A percentile compares a stretch with the other conserved stretches of the same genome.
Conservation (phyloP, 208 protist species). For the Trypanosomatidae sp. region DNA sequence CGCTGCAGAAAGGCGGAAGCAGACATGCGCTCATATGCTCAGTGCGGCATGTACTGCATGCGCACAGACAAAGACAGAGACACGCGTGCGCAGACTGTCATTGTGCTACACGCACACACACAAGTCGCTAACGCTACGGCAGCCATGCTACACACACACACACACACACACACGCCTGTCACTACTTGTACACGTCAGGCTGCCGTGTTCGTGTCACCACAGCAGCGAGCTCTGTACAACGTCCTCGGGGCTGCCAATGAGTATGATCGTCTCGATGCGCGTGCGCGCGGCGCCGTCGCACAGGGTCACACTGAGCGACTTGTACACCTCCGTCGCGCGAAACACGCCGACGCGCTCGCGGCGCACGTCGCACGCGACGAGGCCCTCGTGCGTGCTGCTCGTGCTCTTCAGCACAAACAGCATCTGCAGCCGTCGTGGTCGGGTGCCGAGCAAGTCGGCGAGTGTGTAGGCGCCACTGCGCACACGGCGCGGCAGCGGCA, state of each 20-base stretch:
- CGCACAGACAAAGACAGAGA: too few species aligned
- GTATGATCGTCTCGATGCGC: constrained; percentile 48
- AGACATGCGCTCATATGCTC: too few species aligned
- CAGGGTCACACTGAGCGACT: constrained; percentile 64
- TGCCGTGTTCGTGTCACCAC: constrained; percentile 3
- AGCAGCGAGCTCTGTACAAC: constrained; percentile 57
- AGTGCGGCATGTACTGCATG: too few species aligned
- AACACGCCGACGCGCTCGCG: constrained; percentile 62
- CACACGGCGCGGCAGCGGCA: constrained; percentile 71
- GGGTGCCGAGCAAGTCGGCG: constrained; percentile 62
- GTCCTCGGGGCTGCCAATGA: constrained; percentile 79
- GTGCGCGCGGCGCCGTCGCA: constrained; percentile 21
- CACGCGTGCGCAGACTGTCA: too few species aligned
- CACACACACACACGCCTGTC: background rate
- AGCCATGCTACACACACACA: background rate
- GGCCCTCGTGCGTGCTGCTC: constrained; percentile 39
- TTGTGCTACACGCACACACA: too few species aligned
- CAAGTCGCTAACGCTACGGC: too few species aligned
- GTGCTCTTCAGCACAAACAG: constrained; percentile 73
- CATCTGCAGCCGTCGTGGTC: constrained; percentile 75
- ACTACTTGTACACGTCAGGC: background rate
- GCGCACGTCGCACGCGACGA: constrained; percentile 73
- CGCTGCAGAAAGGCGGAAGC: constrained; percentile 1
- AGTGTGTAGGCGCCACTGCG: constrained; percentile 79
- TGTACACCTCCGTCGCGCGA: constrained; percentile 58